These are phyloP conservation scores for Ambrosiella beaveri DNA, from an alignment of 2,329 filamentous ascomycete species.

Conservation along the genomic window DNA sequence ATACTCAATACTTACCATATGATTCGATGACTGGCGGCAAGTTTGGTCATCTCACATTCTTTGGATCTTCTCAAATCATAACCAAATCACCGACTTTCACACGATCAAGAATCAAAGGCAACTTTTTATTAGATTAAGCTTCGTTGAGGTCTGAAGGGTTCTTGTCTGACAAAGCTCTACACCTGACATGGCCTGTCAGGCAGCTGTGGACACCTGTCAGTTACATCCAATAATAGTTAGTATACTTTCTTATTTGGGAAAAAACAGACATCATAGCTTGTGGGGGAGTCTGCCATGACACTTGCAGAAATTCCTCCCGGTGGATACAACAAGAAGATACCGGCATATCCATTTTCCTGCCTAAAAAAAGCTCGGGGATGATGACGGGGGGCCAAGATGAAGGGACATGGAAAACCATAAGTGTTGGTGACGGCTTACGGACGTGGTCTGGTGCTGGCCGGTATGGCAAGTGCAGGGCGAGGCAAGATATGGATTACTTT, in stretches of 20 bases:
- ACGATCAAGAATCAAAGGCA: too few species aligned
- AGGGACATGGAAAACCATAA: not conserved
- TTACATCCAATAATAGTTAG: not conserved
- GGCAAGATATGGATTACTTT: not conserved
- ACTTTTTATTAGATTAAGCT: not conserved
- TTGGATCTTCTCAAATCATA: not conserved
- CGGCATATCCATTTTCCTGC: slow-evolving; percentile 5
- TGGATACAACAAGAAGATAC: not conserved
- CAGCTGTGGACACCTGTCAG: slow-evolving; percentile 1
- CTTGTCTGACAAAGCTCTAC: not conserved
- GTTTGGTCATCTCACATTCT: too few species aligned
- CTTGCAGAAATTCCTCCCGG: not conserved
- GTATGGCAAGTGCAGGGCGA: too few species aligned
- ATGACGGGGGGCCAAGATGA: not conserved
- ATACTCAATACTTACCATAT: too few species aligned
- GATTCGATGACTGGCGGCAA: too few species aligned
- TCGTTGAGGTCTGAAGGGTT: not conserved
- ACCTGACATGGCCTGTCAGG: not conserved
- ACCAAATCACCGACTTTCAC: not conserved
- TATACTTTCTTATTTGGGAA: not conserved
- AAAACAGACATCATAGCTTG: not conserved
- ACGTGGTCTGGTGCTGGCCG: not conserved
- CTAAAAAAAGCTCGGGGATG: slow-evolving; percentile 1
- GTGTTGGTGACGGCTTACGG: not conserved
- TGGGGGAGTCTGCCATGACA: not conserved